phyloP scores from a whole-genome alignment of 2,329 filamentous ascomycete genomes.

The Colletotrichum cordylinicola region DNA sequence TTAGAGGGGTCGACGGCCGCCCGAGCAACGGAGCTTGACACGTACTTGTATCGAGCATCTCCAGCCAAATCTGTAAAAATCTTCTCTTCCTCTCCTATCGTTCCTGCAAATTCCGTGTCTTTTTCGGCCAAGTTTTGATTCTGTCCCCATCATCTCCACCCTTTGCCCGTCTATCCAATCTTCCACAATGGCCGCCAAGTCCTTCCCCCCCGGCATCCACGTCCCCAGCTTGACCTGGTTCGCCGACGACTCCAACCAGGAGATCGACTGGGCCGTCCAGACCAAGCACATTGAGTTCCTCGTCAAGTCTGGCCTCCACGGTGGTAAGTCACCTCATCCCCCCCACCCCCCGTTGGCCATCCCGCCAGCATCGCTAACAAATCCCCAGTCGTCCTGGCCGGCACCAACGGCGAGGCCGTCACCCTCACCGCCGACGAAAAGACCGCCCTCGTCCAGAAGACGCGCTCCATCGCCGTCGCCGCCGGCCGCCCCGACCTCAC shows the following conservation, averaged over 20 bases:
- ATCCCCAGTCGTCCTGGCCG: conserved; percentile 66
- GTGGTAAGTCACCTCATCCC: conserved; percentile 34
- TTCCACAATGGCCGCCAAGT: conserved; percentile 30
- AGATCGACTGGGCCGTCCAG: conserved; percentile 62
- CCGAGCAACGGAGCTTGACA: not conserved
- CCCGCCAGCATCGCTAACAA: not conserved
- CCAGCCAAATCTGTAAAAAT: not conserved
- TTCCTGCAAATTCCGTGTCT: not conserved
- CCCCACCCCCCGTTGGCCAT: no score
- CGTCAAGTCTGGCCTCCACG: conserved; percentile 57
- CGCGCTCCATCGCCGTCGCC: conserved; percentile 63
- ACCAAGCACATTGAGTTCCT: conserved; percentile 59
- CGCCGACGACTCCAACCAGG: conserved; percentile 48
- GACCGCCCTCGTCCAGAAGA: conserved; percentile 63
- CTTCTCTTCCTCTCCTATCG: not conserved
- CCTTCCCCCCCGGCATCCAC: conserved; percentile 58
- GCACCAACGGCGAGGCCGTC: conserved; percentile 77
- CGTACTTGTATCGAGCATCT: not conserved
- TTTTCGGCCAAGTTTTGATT: not conserved
- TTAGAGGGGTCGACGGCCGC: not conserved
- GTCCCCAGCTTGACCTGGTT: conserved; percentile 65
- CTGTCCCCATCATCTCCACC: not conserved
- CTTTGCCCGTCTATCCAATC: not conserved
- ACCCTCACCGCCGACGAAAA: conserved; percentile 71
- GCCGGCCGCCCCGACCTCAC: conserved; percentile 62